Conservation (phyloP, 129 eudicot genomes). For the Lactuca sativa region DNA sequence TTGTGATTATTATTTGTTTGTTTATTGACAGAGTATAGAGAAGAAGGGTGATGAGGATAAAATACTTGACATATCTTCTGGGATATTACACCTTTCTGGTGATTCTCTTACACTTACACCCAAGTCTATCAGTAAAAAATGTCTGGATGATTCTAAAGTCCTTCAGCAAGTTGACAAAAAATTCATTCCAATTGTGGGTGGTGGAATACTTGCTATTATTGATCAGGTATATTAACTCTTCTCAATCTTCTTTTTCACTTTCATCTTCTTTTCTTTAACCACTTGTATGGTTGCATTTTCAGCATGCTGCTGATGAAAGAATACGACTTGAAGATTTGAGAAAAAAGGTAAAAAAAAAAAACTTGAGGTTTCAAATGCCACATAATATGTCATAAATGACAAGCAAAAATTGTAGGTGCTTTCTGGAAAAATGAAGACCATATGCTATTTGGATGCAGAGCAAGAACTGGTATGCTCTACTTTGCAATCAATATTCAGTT, state of each 20-base stretch:
- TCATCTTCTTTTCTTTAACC: conserved; percentile 9
- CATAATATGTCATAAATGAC: conserved; percentile 17
- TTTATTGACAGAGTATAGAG: conserved; percentile 43
- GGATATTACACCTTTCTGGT: conserved; percentile 62
- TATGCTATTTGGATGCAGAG: conserved; percentile 73
- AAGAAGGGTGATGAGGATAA: conserved; percentile 31
- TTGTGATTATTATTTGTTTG: conserved; percentile 13
- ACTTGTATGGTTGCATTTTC: conserved; percentile 31
- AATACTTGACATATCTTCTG: conserved; percentile 75
- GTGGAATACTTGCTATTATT: conserved; percentile 71
- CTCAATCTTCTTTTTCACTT: conserved; percentile 7
- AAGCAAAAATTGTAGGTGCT: conserved; percentile 54
- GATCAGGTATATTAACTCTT: conserved; percentile 66
- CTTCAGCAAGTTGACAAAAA: conserved; percentile 91
- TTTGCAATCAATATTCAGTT: neutral
- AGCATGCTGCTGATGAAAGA: conserved; percentile 99
- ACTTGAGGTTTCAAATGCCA: conserved; percentile 15
- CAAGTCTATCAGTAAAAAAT: conserved; percentile 57
- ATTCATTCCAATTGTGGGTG: conserved; percentile 84
- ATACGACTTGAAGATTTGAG: conserved; percentile 90
- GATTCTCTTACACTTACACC: conserved; percentile 77
- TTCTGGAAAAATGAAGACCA: conserved; percentile 76
- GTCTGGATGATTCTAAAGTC: conserved; percentile 68
- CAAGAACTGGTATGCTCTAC: conserved; percentile 66
- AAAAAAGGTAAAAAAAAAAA: conserved; percentile 56